Evolutionary conservation across 2,329 filamentous ascomycete species (phyloP).

Genomic region (Helminthosporium solani): DNA sequence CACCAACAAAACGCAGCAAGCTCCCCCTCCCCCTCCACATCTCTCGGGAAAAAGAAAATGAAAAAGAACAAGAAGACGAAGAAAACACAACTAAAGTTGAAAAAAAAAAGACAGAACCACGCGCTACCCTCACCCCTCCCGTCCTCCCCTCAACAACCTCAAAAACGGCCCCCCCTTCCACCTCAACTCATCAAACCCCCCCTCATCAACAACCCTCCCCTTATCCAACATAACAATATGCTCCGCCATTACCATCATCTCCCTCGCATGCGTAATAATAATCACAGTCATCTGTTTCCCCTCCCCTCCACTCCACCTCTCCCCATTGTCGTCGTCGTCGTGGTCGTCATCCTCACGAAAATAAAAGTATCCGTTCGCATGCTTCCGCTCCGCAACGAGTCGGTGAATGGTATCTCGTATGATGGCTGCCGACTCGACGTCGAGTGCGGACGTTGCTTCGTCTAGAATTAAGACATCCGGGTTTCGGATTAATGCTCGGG

Average conservation of each 20-base stretch:
- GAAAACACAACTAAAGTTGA: too few species aligned
- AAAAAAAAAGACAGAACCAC: too few species aligned
- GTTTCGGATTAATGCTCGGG: conserved; percentile 70
- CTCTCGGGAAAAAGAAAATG: too few species aligned
- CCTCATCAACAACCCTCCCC: conserved; percentile 66
- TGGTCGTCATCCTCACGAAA: background rate
- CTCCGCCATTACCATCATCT: conserved; percentile 85
- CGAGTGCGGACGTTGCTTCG: conserved; percentile 81
- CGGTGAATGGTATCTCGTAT: conserved; percentile 63
- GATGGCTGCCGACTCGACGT: conserved; percentile 64
- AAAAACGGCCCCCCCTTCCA: conserved; percentile 32
- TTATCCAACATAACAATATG: conserved; percentile 70
- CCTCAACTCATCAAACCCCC: conserved; percentile 63
- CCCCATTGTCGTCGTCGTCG: conserved; percentile 10
- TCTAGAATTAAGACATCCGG: conserved; percentile 78
- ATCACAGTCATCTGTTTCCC: conserved; percentile 64
- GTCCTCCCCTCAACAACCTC: conserved; percentile 43
- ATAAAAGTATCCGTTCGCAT: background rate
- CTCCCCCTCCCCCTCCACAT: too few species aligned
- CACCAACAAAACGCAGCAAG: too few species aligned
- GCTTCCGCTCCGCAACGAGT: conserved; percentile 46
- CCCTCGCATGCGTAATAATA: conserved; percentile 75
- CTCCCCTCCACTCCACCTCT: conserved; percentile 10
- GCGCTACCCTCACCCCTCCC: too few species aligned
- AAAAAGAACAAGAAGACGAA: too few species aligned